Evolutionary conservation across 352 stramenopile genomes (phyloP).

Genomic region (Phytopythium oedochilum): DNA sequence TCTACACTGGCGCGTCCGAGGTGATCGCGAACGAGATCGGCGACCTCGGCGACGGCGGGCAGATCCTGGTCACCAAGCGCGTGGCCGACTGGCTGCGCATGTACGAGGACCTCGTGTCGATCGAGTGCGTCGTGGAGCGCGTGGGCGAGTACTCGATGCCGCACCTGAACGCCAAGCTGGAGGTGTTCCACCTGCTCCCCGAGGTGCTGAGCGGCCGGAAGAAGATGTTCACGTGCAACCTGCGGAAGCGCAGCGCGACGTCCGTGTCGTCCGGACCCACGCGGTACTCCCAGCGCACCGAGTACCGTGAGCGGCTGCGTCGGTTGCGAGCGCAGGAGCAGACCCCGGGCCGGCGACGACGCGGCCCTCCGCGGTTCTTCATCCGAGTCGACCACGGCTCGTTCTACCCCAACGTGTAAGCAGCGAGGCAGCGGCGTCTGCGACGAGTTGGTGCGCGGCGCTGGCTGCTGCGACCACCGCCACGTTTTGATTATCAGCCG

Average conservation of each 20-base stretch:
- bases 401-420: slow-evolving; percentile 24
- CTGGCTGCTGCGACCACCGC: background rate
- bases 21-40: slow-evolving; percentile 52
- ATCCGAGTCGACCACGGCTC: slow-evolving; percentile 33
- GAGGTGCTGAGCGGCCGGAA: slow-evolving; percentile 35
- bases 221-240: slow-evolving; percentile 39
- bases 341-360: slow-evolving; percentile 8
- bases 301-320: slow-evolving; percentile 30
- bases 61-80: slow-evolving; percentile 50
- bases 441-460: background rate
- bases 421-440: background rate
- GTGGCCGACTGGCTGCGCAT: slow-evolving; percentile 44
- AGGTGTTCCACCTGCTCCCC: slow-evolving; percentile 47
- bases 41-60: slow-evolving; percentile 44
- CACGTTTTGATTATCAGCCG: too few relatives aligned
- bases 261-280: slow-evolving; percentile 19
- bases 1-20: slow-evolving; percentile 48
- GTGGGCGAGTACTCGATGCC: slow-evolving; percentile 44
- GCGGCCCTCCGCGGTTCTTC: slow-evolving; percentile 23
- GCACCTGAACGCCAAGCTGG: slow-evolving; percentile 35
- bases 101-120: slow-evolving; percentile 41
- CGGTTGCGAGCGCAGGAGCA: slow-evolving; percentile 18
- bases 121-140: slow-evolving; percentile 34
- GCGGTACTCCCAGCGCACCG: slow-evolving; percentile 34
- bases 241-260: slow-evolving; percentile 34